Conservation (phyloP, 192 early-diverging fungal genomes). For the Linnemannia schmuckeri region DNA sequence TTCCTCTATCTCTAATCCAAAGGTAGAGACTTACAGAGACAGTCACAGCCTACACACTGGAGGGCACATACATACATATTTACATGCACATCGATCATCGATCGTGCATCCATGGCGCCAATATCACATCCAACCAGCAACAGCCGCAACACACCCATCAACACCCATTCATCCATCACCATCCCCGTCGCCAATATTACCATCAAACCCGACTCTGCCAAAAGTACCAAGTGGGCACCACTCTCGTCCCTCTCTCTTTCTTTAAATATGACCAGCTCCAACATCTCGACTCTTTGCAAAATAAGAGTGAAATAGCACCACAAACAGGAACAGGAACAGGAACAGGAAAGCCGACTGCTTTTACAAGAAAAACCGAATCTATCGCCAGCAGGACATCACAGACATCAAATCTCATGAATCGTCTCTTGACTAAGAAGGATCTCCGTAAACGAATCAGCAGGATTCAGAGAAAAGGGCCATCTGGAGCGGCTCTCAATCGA, state of each 20-base stretch:
- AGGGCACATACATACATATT: constrained; percentile 13
- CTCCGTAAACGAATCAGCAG: not conserved
- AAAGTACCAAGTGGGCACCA: not conserved
- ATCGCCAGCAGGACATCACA: constrained; percentile 4
- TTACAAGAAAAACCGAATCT: not conserved
- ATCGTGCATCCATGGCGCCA: not conserved
- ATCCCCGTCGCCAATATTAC: not conserved
- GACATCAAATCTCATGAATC: constrained; percentile 31
- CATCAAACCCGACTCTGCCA: not conserved
- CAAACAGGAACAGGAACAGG: not conserved
- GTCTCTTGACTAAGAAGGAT: not conserved
- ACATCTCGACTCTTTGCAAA: not conserved
- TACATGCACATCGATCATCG: constrained; percentile 3
- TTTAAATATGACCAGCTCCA: not conserved
- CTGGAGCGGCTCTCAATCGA: not conserved
- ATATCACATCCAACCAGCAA: constrained; percentile 1
- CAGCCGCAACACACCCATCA: not conserved
- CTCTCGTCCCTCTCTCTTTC: too few species aligned
- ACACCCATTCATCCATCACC: constrained; percentile 7
- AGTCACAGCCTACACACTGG: constrained; percentile 18
- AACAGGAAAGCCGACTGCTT: not conserved
- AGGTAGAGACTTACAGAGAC: constrained; percentile 39
- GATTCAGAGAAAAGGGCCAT: not conserved
- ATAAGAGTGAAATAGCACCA: not conserved
- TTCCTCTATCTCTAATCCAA: constrained; percentile 57